Base-by-base conservation (phyloP, 2,329 filamentous ascomycete species). In the Camillea tinctor region DNA sequence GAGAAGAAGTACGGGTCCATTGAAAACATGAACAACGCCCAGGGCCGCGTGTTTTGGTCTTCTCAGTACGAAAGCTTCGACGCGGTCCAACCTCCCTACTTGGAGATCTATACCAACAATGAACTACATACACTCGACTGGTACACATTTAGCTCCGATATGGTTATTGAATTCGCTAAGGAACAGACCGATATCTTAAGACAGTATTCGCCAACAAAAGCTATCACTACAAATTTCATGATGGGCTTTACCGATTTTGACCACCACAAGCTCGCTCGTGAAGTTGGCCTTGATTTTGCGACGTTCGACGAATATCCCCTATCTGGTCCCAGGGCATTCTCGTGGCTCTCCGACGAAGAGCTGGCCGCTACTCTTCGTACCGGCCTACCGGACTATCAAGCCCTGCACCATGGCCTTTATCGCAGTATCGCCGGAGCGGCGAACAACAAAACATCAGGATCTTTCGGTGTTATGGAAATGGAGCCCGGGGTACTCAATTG, bases 381-480 rank as follows among this genome's bases (percentile, higher is more conserved):
- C 20, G 65, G 66, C 1, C 60, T 68, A 19, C 66, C 66, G 3
- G 66, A 67, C 50, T 60, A 56, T 44, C 66, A 68, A 36, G 64
- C 65, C 1, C 26, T 68, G 26, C 55, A 67, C 19, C 65, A 68
- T 21, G 65, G 58, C 3, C 21, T 66, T n/a, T 68, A 68, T 56
- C 56, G 64, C 23, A 61, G 65, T 36, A 51, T 68, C 15, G 58
- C 66, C 9, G 66, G 66, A 5, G 64, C 64, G 3, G 66, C 66
- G 4, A 66, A 68, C 23, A 60, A 60, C 19, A 26, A 59, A 22
- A 59, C 52, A 2, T 48, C 61, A 2, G 66, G 66, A 0, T 64
- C 66, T 8, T 66, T 62, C 5, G 66, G 66, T 0, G 58, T 68
- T n/a, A 67, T 68, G 66, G 66, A 68, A 48, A 66, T 68, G 66